A percentile compares a stretch with the other conserved stretches of the same genome.
Evolutionary conservation across 805 yeast genomes (phyloP).

Genomic region (Pichia insulana): DNA sequence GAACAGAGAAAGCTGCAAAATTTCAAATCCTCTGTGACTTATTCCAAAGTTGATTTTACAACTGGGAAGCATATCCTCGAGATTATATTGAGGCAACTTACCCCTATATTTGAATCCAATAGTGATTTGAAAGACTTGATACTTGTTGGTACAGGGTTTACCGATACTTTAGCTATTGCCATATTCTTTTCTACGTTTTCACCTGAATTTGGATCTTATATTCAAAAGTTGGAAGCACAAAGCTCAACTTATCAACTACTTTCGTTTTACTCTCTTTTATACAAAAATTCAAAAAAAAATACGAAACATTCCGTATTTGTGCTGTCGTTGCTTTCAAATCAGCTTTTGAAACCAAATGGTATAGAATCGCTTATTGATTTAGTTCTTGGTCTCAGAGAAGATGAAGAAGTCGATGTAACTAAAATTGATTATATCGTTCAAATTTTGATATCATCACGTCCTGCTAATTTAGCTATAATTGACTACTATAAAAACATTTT

Average conservation of each 20-base stretch:
- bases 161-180: conserved; percentile 47
- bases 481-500: conserved; percentile 55
- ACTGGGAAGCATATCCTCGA: conserved; percentile 15
- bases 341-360: conserved; percentile 50
- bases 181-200: conserved; percentile 33
- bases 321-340: conserved; percentile 38
- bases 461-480: conserved; percentile 36
- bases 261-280: conserved; percentile 48
- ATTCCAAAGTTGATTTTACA: conserved; percentile 17
- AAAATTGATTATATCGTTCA: conserved; percentile 61
- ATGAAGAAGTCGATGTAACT: conserved; percentile 56
- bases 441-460: conserved; percentile 52
- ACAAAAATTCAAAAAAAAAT: conserved; percentile 7
- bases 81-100: conserved; percentile 25
- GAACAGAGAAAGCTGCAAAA: conserved; percentile 49
- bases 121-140: conserved; percentile 47
- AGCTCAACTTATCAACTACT: conserved; percentile 65
- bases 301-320: conserved; percentile 36
- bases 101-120: conserved; percentile 28
- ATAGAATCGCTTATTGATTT: conserved; percentile 68
- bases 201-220: conserved; percentile 1
- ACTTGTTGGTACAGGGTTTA: conserved; percentile 56
- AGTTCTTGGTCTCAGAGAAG: conserved; percentile 66
- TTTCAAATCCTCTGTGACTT: conserved; percentile 26
- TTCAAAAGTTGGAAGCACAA: conserved; percentile 27